Evolutionary conservation across 1,284 basidiomycete species (phyloP), one percentile per base, ranked within the genome.

Genomic region (Anthracocystis panici-leucophaei): DNA sequence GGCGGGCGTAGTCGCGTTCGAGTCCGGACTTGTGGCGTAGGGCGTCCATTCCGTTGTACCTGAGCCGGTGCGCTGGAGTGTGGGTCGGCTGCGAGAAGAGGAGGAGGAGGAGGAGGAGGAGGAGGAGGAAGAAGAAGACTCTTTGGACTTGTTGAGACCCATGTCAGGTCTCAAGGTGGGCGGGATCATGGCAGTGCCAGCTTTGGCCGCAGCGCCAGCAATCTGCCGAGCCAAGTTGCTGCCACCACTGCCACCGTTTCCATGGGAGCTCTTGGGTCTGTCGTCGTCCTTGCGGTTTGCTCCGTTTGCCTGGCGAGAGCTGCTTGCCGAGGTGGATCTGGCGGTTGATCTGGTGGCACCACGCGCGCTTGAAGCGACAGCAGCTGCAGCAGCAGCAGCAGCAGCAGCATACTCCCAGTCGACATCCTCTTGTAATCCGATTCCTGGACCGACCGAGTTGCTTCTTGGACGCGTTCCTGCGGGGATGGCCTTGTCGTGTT

Each of bases 361-460:
- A 7, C 49, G 41, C 4, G 49, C 44, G 27, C 16, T 42, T 31
- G 60, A 64, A 5, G 40, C 29, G 16, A 59, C 68, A 44, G 69
- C 69, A 38, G 31, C 31, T 31, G 68, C 69, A 29, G 63, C 68
- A 44, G 69, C 69, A 38, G 31, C 31, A 38, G 68, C 69, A 29
- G 67, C 67, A 29, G 67, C 67, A 20, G 74, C 74, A 18, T 65
- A 86, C n/a, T 87, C 86, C 59, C 79, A 80, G 54, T 88, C 86
- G 45, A 86, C 85, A 50, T 88, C 87, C 40, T 88, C 86, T 23
- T 83, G 70, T 1, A 82, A 80, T 4, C 83, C 77, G 3, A 89
- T 84, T 0, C 92, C 92, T 0, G 93, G 94, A 0, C 93, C 94
- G 42, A 96, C 88, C 0, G 95, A 97, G 5, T 90, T 88, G 4